Evolutionary conservation across 768 basidiomycete genomes (phyloP).

Genomic region (Fomitopsis serialis): DNA sequence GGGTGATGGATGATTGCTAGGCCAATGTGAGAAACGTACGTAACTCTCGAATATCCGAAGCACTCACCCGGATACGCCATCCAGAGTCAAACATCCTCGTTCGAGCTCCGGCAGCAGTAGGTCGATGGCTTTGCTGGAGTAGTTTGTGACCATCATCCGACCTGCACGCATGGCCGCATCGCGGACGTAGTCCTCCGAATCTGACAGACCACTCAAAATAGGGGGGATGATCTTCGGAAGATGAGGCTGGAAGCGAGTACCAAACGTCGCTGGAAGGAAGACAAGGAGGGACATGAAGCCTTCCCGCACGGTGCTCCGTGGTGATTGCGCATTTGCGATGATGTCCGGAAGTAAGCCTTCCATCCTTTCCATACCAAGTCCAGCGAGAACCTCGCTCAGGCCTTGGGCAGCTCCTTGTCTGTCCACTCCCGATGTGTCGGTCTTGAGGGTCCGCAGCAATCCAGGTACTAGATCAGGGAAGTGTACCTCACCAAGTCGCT

Average conservation of each 20-base stretch:
- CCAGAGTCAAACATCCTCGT: constrained; percentile 90
- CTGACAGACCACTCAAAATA: constrained; percentile 86
- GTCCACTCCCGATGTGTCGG: constrained; percentile 92
- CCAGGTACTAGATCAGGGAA: constrained; percentile 96
- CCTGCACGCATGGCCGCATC: constrained; percentile 99
- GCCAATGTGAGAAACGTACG: constrained; percentile 3
- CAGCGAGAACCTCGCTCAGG: constrained; percentile 89
- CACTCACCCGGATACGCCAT: constrained; percentile 87
- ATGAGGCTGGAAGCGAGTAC: constrained; percentile 93
- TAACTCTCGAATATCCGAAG: neutral
- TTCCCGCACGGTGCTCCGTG: constrained; percentile 87
- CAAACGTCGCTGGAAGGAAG: constrained; percentile 93
- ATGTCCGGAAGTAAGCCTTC: constrained; percentile 94
- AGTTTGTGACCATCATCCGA: constrained; percentile 94
- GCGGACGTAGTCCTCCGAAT: constrained; percentile 90
- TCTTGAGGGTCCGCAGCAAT: constrained; percentile 80
- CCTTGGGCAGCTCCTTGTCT: constrained; percentile 98
- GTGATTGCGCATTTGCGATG: constrained; percentile 85
- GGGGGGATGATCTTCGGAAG: constrained; percentile 91
- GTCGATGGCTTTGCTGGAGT: constrained; percentile 88
- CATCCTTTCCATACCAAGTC: constrained; percentile 95
- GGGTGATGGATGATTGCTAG: constrained; percentile 91
- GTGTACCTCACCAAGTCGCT: constrained; percentile 87
- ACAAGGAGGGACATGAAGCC: constrained; percentile 98
- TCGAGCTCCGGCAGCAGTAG: constrained; percentile 92